Evolutionary conservation across 768 basidiomycete species (phyloP).

Genomic region (Kwoniella heveanensis): DNA sequence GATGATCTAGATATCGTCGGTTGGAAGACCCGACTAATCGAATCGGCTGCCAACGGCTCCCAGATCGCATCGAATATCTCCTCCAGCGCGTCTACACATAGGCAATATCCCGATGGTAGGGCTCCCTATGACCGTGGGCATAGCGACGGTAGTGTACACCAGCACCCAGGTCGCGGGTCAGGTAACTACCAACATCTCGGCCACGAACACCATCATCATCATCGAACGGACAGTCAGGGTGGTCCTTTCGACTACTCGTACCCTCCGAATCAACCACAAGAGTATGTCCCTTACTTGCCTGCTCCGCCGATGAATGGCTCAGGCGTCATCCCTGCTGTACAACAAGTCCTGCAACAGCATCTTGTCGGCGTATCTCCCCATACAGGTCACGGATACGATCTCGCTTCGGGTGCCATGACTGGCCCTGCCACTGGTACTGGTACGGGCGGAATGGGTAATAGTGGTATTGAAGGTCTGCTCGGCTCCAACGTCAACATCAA

Average conservation of each 20-base stretch:
- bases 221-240: neutral
- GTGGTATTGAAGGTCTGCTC: neutral
- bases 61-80: conserved; percentile 20
- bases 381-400: neutral
- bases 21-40: conserved; percentile 35
- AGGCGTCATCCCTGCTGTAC: conserved; percentile 14
- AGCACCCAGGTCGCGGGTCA: neutral
- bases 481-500: neutral
- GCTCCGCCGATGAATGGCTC: conserved; percentile 4
- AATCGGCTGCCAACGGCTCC: conserved; percentile 18
- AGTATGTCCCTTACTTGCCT: neutral
- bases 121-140: neutral
- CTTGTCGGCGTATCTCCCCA: conserved; percentile 2
- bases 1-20: conserved; percentile 30
- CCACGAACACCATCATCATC: neutral
- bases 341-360: conserved; percentile 27
- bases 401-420: neutral
- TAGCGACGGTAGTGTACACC: neutral
- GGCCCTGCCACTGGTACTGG: too few relatives aligned
- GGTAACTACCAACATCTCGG: neutral
- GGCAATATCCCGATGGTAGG: neutral
- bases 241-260: neutral
- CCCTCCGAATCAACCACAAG: neutral
- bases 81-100: neutral
- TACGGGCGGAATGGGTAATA: neutral